Conservation (phyloP, 164 flowering plant species). For the Nelumbo lutea region DNA sequence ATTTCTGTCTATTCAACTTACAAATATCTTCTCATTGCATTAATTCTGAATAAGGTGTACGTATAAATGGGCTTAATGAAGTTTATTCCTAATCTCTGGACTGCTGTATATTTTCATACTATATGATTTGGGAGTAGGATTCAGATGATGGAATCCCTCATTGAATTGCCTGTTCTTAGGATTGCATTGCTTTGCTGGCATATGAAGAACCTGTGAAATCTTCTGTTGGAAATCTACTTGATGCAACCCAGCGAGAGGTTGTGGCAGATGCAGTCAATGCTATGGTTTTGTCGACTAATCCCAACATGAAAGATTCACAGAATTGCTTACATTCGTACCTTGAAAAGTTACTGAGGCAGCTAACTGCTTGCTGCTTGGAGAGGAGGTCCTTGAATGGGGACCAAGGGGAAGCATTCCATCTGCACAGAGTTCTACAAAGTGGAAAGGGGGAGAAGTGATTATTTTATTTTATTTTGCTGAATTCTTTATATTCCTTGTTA, state of each 20-base stretch:
- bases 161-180: conserved; percentile 33
- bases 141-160: background rate
- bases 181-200: conserved; percentile 83
- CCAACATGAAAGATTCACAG: conserved; percentile 42
- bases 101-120: too few species aligned
- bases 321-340: conserved; percentile 61
- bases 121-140: background rate
- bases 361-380: conserved; percentile 78
- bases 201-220: conserved; percentile 70
- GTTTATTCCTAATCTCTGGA: too few species aligned
- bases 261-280: conserved; percentile 88
- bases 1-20: background rate
- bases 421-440: conserved; percentile 49
- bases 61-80: too few species aligned
- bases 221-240: conserved; percentile 71
- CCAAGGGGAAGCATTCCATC: conserved; percentile 87
- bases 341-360: conserved; percentile 76
- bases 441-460: conserved; percentile 26
- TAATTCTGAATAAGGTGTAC: too few species aligned
- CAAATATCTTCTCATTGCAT: background rate
- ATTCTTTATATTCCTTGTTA: too few species aligned
- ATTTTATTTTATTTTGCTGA: background rate
- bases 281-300: conserved; percentile 66
- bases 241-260: conserved; percentile 64
- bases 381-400: conserved; percentile 67